Base-by-base conservation (phyloP, 495 filamentous ascomycete species). In the Polyplosphaeria fusca region DNA sequence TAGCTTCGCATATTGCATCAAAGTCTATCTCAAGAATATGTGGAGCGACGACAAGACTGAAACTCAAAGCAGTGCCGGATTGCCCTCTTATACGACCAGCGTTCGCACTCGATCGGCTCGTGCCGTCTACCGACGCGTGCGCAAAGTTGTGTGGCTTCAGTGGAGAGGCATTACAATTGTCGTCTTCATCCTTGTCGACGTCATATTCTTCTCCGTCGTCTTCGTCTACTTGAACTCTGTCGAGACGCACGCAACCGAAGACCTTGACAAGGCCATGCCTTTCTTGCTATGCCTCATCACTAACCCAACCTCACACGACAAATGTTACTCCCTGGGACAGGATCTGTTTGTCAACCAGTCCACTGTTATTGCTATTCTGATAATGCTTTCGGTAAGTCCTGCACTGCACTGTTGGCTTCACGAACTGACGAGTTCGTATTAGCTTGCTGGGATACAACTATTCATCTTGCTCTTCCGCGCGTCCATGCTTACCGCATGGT, bases 1-100 rank as follows among this genome's bases (percentile, higher is more conserved):
- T 77, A 95, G 89, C 1, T 94, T 98, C 67, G 85, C 76, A 24
- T 97, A 98, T 74, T 97, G 93, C 70, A 87, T 95, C 68, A 85
- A 94, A 61, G 86, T 98, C 53, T 98, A 98, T 67, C 76, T 98
- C 64, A 83, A 78, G 49, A 85, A 90, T 14, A 83, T 95, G 42
- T 71, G 68, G 65, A 81, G 92, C 64, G 81, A 86, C 65, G 83
- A 89, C 28, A 82, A 66, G 13, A 65, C 64, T 2, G 58, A 64
- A 19, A 69, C 84, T 4, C 86, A 85, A 26, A 83, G 79, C 60
- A 85, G 80, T 69, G 89, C 88, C 11, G 81, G 77, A 13, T 73
- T 93, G 18, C 89, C 87, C 4, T 89, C 89, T 1, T 91, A 94
- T 71, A 78, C 81, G 19, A 62, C 48, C 37, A 95, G 90, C 69